Base-by-base conservation (phyloP, 2,329 filamentous ascomycete genomes). In the Aureobasidium sp. region DNA sequence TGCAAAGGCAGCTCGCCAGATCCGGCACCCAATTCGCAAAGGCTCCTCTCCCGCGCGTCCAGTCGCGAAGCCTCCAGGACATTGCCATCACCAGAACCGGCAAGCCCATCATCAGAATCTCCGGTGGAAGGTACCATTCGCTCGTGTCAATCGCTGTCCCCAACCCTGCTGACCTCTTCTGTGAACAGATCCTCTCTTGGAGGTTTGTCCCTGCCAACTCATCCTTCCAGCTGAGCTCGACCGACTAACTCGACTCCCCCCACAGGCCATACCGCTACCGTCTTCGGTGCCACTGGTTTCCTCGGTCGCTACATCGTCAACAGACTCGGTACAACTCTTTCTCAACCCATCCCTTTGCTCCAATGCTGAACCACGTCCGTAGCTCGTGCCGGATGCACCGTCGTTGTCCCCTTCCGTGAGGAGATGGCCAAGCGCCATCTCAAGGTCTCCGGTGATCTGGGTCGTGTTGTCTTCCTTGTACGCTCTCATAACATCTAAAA, bases 361-460 rank as follows among this genome's bases (percentile, higher is more conserved):
- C n/a, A 21, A 22, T 30, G n/a, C 41, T 37, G 14, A 40, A 25
- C 6, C 10, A n/a, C 22, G 17, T 44, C 44, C 63, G 65, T 65
- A 95, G 91, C 93, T 63, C 85, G 88, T 59, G 83, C 90, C 74
- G 93, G 93, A 84, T 95, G 89, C 72, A 95, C 86, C 34, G 93
- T 98, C 35, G 83, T 98, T 56, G 73, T 97, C 56, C 93, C 93
- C 45, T 98, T 83, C 78, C 85, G 93, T 40, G 93, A 98, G 76
- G 93, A 97, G 73, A 97, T 96, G 90, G 78, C 86, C 63, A 97
- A 97, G 80, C 85, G 93, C 63, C 91, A 97, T 75, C 77, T 98
- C 66, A 97, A 97, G 75, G 84, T 95, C 55, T 79, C 89, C n/a
- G 93, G 93, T 72, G 93, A 98, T 72, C 78, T 98, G 57, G 93